A percentile compares a stretch with the other conserved stretches of the same genome.
phyloP scores from a whole-genome alignment of 345 rosid genomes.

The Geranium brycei region DNA sequence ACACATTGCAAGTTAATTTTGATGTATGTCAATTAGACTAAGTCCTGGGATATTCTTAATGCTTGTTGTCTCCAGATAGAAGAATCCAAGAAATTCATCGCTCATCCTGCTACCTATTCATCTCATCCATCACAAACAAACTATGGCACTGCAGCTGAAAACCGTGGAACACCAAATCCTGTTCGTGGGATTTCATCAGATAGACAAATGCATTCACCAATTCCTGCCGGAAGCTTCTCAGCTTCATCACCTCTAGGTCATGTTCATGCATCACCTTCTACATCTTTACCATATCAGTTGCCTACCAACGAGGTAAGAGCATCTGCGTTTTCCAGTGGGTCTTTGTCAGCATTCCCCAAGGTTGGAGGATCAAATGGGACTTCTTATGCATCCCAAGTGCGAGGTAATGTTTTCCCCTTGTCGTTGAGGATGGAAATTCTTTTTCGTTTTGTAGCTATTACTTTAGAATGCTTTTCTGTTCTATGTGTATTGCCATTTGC shows the following conservation, averaged over 20 bases:
- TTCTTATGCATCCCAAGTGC: conserved; percentile 19
- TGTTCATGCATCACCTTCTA: conserved; percentile 23
- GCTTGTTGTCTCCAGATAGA: conserved; percentile 45
- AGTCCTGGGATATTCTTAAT: conserved; percentile 6
- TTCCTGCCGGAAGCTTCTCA: conserved; percentile 32
- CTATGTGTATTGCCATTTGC: background rate
- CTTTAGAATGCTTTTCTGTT: background rate
- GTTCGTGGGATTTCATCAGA: conserved; percentile 24
- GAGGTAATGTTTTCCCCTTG: conserved; percentile 28
- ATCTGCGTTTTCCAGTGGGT: conserved; percentile 23
- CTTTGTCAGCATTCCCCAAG: conserved; percentile 31
- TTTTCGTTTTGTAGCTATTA: background rate
- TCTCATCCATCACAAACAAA: conserved; percentile 37
- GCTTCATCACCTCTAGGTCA: conserved; percentile 19
- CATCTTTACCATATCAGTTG: conserved; percentile 27
- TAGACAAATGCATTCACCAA: conserved; percentile 18
- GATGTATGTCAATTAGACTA: background rate
- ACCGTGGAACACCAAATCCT: conserved; percentile 25
- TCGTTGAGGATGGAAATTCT: background rate
- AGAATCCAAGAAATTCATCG: conserved; percentile 39
- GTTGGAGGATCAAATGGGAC: conserved; percentile 38
- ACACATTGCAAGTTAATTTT: background rate
- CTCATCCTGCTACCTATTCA: conserved; percentile 30
- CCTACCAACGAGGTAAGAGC: conserved; percentile 29
- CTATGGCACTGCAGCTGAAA: conserved; percentile 23